phyloP scores from a whole-genome alignment of 345 rosid genomes.

The Durio zibethinus region DNA sequence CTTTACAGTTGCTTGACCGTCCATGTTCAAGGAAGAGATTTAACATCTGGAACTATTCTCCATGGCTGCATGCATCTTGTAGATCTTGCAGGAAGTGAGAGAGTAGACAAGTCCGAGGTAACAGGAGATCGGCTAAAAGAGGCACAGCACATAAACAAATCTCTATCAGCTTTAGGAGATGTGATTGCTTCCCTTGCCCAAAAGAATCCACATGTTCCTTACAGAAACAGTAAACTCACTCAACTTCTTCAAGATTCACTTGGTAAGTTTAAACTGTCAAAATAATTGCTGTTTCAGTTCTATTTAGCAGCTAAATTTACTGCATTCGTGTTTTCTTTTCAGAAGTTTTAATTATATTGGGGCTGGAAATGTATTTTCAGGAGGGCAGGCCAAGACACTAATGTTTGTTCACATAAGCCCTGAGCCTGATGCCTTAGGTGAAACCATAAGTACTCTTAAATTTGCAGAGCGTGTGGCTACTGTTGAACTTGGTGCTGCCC shows the following conservation, averaged over 20 bases:
- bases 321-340: background rate
- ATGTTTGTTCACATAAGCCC: conserved; percentile 99
- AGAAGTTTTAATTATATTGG: conserved; percentile 6
- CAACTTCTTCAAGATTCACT: conserved; percentile 96
- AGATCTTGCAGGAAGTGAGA: conserved; percentile 97
- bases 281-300: background rate
- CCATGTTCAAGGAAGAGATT: conserved; percentile 89
- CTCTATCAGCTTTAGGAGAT: conserved; percentile 94
- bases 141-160: conserved; percentile 87
- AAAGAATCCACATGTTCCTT: conserved; percentile 93
- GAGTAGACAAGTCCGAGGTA: conserved; percentile 88
- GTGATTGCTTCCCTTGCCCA: conserved; percentile 98
- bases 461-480: conserved; percentile 98
- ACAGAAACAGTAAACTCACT: conserved; percentile 95
- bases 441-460: conserved; percentile 90
- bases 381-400: conserved; percentile 96
- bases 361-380: conserved; percentile 37
- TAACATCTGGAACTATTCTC: conserved; percentile 70
- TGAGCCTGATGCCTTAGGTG: conserved; percentile 78
- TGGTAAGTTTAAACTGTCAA: conserved; percentile 41
- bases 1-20: conserved; percentile 88
- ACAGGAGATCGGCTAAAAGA: conserved; percentile 93
- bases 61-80: conserved; percentile 98
- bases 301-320: background rate
- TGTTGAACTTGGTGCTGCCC: conserved; percentile 92